These are phyloP conservation scores for Blastocrithidia nonstop DNA, from an alignment of 208 protist species.

Conservation along the genomic window DNA sequence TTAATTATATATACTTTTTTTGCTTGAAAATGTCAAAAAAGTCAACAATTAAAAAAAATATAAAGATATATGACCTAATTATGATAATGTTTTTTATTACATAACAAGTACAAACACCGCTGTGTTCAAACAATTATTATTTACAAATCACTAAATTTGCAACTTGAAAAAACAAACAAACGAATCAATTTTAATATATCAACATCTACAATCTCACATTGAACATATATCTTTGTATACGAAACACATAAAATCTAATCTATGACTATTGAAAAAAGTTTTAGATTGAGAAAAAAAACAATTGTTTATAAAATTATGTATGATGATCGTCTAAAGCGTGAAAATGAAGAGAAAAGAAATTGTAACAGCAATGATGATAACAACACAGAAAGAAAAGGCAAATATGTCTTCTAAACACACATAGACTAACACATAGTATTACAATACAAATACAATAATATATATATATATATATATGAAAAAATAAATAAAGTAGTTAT, in stretches of 20 bases:
- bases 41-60: not conserved
- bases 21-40: not conserved
- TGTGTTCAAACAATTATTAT: not conserved
- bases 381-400: too few relatives aligned
- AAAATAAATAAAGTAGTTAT: not conserved
- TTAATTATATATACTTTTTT: not conserved
- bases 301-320: too few relatives aligned
- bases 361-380: too few relatives aligned
- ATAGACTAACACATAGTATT: not conserved
- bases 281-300: too few relatives aligned
- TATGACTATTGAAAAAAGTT: too few relatives aligned
- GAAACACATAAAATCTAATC: too few relatives aligned
- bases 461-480: slow-evolving; percentile 1
- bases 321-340: too few relatives aligned
- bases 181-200: not conserved
- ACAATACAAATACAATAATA: not conserved
- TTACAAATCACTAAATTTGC: not conserved
- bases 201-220: too few relatives aligned
- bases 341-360: too few relatives aligned
- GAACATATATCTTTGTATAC: too few relatives aligned
- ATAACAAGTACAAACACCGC: not conserved
- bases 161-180: not conserved
- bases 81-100: not conserved
- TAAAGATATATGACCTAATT: not conserved
- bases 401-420: not conserved